phyloP scores from a whole-genome alignment of 1,284 basidiomycete genomes.

The Psilocybe mexicana region DNA sequence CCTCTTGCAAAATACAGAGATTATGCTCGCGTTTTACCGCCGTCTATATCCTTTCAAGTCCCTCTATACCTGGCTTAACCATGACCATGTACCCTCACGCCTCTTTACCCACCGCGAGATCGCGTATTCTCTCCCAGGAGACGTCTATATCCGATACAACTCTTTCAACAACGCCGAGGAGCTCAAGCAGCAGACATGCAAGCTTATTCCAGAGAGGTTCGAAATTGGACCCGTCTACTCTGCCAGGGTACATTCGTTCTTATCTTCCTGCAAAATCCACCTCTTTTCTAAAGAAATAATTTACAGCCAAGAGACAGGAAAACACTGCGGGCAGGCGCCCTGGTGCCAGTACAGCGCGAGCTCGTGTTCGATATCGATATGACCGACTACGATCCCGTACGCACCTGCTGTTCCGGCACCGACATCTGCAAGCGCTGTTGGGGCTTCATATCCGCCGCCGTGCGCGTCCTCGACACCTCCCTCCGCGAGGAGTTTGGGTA shows the following conservation, averaged over 20 bases:
- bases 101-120: constrained; percentile 94
- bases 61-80: constrained; percentile 94
- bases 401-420: constrained; percentile 93
- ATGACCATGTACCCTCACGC: constrained; percentile 73
- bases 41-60: constrained; percentile 94
- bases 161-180: constrained; percentile 87
- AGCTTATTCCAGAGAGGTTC: constrained; percentile 88
- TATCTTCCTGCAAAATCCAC: not conserved
- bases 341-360: constrained; percentile 84
- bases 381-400: constrained; percentile 97
- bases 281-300: constrained; percentile 5
- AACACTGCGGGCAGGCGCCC: constrained; percentile 73
- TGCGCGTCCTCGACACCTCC: constrained; percentile 81
- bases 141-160: constrained; percentile 94
- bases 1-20: constrained; percentile 34
- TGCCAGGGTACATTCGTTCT: constrained; percentile 62
- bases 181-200: constrained; percentile 87
- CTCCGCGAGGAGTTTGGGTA: constrained; percentile 89
- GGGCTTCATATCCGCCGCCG: constrained; percentile 93
- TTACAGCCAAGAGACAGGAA: constrained; percentile 90
- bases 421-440: constrained; percentile 94
- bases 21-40: constrained; percentile 90
- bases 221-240: constrained; percentile 97
- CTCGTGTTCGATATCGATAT: constrained; percentile 99
- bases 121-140: constrained; percentile 91